phyloP scores from a whole-genome alignment of 2,329 filamentous ascomycete genomes.

The Hypoxylon sp. region DNA sequence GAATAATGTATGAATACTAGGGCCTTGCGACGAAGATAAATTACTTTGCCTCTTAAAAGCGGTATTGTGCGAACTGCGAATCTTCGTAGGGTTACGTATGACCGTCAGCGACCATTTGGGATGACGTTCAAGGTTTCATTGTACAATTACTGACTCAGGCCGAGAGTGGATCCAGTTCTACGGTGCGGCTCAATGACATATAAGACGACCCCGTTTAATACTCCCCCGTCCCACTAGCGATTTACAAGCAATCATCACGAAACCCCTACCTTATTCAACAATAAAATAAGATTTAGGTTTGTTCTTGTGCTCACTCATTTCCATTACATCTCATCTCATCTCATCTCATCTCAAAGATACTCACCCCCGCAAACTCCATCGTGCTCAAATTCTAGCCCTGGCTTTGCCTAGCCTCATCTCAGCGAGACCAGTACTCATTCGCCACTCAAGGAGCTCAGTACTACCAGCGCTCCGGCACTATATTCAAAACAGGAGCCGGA shows the following conservation, averaged over 20 bases:
- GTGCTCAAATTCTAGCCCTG: neutral
- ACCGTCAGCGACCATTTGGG: neutral
- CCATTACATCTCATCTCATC: neutral
- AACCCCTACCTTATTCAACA: neutral
- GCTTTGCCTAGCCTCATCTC: slow-evolving; percentile 5
- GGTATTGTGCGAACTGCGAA: neutral
- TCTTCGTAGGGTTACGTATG: neutral
- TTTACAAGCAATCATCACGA: slow-evolving; percentile 5
- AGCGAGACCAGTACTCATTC: neutral
- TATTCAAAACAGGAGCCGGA: neutral
- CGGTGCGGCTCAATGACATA: slow-evolving; percentile 1
- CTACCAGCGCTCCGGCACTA: neutral
- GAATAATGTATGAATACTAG: slow-evolving; percentile 44
- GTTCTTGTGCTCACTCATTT: neutral
- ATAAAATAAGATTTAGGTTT: neutral
- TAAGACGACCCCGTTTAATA: neutral
- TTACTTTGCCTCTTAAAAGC: slow-evolving; percentile 13
- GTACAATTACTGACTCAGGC: slow-evolving; percentile 20
- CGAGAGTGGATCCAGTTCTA: slow-evolving; percentile 13
- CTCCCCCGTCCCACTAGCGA: neutral
- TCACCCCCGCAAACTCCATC: too few relatives aligned
- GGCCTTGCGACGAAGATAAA: slow-evolving; percentile 37
- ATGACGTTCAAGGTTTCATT: slow-evolving; percentile 10
- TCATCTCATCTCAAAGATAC: neutral
- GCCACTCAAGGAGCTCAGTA: neutral